A percentile compares a stretch with the other conserved stretches of the same genome.
Evolutionary conservation across 805 yeast species (phyloP).

Genomic region (Starmerella floricola): DNA sequence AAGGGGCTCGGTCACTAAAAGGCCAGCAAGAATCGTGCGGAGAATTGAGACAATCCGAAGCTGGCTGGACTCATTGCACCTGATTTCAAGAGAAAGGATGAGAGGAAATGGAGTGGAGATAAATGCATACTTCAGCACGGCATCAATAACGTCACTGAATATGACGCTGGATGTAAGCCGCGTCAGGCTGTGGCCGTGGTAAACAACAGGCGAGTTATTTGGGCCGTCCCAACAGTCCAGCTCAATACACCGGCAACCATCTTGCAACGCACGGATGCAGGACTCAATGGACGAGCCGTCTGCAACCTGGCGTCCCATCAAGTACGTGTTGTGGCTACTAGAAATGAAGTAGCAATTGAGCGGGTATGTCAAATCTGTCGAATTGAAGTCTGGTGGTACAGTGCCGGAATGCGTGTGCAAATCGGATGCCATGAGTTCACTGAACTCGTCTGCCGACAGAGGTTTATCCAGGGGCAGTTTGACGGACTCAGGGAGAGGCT

Average conservation of each 20-base stretch:
- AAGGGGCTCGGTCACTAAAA: conserved; percentile 37
- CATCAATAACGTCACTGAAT: conserved; percentile 53
- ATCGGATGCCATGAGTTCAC: conserved; percentile 27
- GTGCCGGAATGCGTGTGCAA: background rate
- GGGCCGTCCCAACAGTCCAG: conserved; percentile 89
- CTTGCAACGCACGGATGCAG: conserved; percentile 70
- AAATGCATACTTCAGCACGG: conserved; percentile 76
- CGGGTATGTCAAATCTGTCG: conserved; percentile 44
- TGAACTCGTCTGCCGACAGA: conserved; percentile 28
- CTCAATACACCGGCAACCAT: conserved; percentile 92
- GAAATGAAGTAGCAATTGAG: conserved; percentile 78
- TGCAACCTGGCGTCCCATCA: conserved; percentile 76
- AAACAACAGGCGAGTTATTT: conserved; percentile 62
- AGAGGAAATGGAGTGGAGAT: conserved; percentile 78
- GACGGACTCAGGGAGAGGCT: conserved; percentile 7
- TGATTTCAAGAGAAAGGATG: conserved; percentile 72
- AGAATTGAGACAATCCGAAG: conserved; percentile 42
- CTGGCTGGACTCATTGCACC: conserved; percentile 64
- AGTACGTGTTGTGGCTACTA: conserved; percentile 88
- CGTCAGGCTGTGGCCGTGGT: conserved; percentile 61
- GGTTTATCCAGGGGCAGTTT: conserved; percentile 10
- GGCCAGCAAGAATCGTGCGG: conserved; percentile 46
- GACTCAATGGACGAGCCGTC: conserved; percentile 85
- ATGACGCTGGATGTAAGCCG: conserved; percentile 59
- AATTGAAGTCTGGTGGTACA: background rate